These are phyloP conservation scores for Trifolium pratense DNA, from an alignment of 306 rosid genomes.

Conservation along the genomic window DNA sequence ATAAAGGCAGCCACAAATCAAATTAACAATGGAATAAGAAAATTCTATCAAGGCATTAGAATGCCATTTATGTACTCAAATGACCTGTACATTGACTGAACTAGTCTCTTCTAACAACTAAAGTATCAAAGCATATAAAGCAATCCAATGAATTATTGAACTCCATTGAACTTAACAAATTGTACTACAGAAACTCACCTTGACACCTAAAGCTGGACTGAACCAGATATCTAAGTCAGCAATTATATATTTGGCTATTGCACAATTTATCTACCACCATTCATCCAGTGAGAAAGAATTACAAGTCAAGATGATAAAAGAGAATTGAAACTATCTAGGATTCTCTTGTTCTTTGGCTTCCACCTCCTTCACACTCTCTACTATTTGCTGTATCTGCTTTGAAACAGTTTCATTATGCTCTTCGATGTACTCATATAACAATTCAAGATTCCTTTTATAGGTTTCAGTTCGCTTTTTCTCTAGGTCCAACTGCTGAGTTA, in stretches of 20 bases:
- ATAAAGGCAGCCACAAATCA: neutral
- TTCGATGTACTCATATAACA: slow-evolving; percentile 84
- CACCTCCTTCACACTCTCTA: slow-evolving; percentile 82
- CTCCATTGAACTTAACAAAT: slow-evolving; percentile 49
- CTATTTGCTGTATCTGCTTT: slow-evolving; percentile 88
- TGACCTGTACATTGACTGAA: slow-evolving; percentile 51
- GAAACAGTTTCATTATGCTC: slow-evolving; percentile 86
- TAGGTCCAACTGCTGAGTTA: slow-evolving; percentile 79
- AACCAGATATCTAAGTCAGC: slow-evolving; percentile 45
- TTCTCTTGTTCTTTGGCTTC: slow-evolving; percentile 65
- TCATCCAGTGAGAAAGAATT: slow-evolving; percentile 27
- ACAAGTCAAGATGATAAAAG: slow-evolving; percentile 32
- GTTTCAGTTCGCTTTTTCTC: slow-evolving; percentile 89
- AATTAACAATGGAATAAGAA: slow-evolving; percentile 26
- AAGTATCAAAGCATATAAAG: slow-evolving; percentile 28
- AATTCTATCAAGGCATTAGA: slow-evolving; percentile 30
- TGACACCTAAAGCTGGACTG: slow-evolving; percentile 40
- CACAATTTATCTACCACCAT: slow-evolving; percentile 40
- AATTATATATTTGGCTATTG: slow-evolving; percentile 24
- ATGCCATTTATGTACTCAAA: slow-evolving; percentile 42
- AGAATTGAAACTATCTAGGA: slow-evolving; percentile 54
- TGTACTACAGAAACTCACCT: slow-evolving; percentile 48
- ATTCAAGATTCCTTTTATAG: slow-evolving; percentile 89
- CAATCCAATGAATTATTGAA: slow-evolving; percentile 47
- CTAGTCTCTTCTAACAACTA: slow-evolving; percentile 42